phyloP scores from a whole-genome alignment of 73 alveolate genomes.

The Breviolum minutum region DNA sequence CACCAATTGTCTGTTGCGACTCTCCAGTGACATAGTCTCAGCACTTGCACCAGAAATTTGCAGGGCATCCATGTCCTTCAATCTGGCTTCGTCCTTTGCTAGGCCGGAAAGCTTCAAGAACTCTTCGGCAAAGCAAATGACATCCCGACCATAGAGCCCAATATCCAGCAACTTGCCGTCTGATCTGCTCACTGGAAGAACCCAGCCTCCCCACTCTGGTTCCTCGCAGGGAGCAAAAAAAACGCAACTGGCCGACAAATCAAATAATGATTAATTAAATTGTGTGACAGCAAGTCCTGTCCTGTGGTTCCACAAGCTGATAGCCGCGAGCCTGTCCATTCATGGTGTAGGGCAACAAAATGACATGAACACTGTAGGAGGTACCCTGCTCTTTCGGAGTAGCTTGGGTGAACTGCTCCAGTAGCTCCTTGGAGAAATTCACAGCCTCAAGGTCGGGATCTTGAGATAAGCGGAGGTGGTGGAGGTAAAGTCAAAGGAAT shows the following conservation, averaged over 20 bases:
- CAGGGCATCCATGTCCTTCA: background rate
- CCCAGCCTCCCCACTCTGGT: background rate
- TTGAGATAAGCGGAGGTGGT: too few species aligned
- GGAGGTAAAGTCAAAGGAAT: too few species aligned
- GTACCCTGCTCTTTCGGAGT: background rate
- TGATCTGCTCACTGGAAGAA: background rate
- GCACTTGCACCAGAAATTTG: background rate
- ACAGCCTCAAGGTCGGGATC: too few species aligned
- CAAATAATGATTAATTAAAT: background rate
- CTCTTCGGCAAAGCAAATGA: background rate
- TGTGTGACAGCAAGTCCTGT: background rate
- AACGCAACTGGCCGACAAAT: background rate
- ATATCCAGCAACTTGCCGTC: background rate
- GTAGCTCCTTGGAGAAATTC: background rate
- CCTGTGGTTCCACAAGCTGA: background rate
- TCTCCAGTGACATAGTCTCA: background rate
- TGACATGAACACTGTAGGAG: background rate
- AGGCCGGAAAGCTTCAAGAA: background rate
- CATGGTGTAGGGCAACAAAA: background rate
- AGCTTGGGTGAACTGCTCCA: background rate
- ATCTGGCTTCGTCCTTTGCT: background rate
- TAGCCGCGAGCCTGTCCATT: background rate
- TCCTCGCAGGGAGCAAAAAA: background rate
- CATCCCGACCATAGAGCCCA: background rate
- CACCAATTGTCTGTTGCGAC: background rate